Conservation (phyloP, 2,329 filamentous ascomycete genomes). For the Aspergillus vadensis region DNA sequence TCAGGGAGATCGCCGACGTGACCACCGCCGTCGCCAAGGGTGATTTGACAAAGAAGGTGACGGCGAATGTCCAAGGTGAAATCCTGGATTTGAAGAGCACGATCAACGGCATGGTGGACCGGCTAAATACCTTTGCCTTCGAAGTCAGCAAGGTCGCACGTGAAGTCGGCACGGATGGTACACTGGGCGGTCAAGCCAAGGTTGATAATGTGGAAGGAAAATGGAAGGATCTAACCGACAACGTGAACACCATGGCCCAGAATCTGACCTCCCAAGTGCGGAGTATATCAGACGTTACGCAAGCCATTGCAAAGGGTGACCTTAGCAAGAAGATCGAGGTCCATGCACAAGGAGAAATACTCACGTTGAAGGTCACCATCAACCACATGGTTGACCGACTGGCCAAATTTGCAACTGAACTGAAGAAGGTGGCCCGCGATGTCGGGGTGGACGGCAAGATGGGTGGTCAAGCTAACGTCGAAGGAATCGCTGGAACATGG, state of each 20-base stretch:
- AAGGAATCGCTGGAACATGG: conserved; percentile 90
- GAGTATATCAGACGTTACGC: conserved; percentile 90
- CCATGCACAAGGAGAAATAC: conserved; percentile 90
- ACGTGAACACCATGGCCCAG: conserved; percentile 68
- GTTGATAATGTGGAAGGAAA: conserved; percentile 67
- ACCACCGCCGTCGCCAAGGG: conserved; percentile 93
- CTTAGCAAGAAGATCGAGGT: conserved; percentile 96
- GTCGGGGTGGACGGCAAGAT: conserved; percentile 98
- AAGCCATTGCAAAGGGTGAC: conserved; percentile 92
- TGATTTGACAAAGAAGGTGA: conserved; percentile 94
- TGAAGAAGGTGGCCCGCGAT: conserved; percentile 93
- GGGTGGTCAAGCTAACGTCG: conserved; percentile 94
- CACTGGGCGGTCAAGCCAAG: conserved; percentile 64
- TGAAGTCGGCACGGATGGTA: conserved; percentile 66
- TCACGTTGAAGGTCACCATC: conserved; percentile 92
- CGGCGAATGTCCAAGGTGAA: conserved; percentile 89
- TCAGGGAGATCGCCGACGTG: conserved; percentile 95
- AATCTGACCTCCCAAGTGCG: conserved; percentile 71
- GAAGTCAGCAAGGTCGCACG: conserved; percentile 67
- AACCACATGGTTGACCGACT: conserved; percentile 98
- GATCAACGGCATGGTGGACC: conserved; percentile 69
- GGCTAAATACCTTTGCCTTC: conserved; percentile 64
- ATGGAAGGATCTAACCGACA: conserved; percentile 68
- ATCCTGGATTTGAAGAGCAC: conserved; percentile 95
- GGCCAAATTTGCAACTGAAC: conserved; percentile 93